These are phyloP conservation scores for Salix dunnii DNA, from an alignment of 345 rosid genomes.

Conservation along the genomic window DNA sequence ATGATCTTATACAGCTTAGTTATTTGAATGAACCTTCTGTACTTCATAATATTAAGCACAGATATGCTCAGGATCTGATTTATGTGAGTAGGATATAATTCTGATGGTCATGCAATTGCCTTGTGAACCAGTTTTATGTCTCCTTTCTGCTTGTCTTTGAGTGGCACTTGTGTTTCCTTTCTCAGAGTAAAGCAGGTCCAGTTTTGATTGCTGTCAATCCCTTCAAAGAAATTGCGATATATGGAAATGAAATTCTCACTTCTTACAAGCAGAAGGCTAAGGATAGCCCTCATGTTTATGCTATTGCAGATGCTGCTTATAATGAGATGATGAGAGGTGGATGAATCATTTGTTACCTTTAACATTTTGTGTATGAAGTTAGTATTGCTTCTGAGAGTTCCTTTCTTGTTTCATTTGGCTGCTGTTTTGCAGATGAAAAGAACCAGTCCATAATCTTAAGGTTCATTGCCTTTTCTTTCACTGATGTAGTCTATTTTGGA, in stretches of 20 bases:
- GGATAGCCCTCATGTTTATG: conserved; percentile 79
- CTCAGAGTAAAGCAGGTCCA: conserved; percentile 91
- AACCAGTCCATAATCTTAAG: conserved; percentile 93
- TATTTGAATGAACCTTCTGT: conserved; percentile 94
- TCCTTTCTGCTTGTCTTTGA: conserved; percentile 15
- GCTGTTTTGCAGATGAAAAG: conserved; percentile 59
- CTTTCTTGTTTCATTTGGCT: conserved; percentile 12
- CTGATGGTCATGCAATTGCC: conserved; percentile 5
- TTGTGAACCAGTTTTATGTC: conserved; percentile 2
- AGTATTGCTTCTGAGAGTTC: conserved; percentile 10
- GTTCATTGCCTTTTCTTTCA: conserved; percentile 36
- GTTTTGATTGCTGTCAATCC: conserved; percentile 89
- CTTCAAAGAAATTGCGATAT: conserved; percentile 58
- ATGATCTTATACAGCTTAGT: conserved; percentile 88
- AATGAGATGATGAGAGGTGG: conserved; percentile 94
- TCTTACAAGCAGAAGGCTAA: conserved; percentile 58
- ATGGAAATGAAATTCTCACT: conserved; percentile 53
- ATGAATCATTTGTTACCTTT: conserved; percentile 10
- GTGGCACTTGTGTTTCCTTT: conserved; percentile 17
- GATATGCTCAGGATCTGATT: conserved; percentile 71
- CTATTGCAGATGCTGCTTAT: conserved; percentile 77
- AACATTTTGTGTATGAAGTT: conserved; percentile 17
- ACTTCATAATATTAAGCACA: conserved; percentile 72
- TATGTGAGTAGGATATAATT: conserved; percentile 60
- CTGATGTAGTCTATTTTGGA: not conserved